Conservation (phyloP, 2,329 filamentous ascomycete genomes). For the Didymellaceae sp. region DNA sequence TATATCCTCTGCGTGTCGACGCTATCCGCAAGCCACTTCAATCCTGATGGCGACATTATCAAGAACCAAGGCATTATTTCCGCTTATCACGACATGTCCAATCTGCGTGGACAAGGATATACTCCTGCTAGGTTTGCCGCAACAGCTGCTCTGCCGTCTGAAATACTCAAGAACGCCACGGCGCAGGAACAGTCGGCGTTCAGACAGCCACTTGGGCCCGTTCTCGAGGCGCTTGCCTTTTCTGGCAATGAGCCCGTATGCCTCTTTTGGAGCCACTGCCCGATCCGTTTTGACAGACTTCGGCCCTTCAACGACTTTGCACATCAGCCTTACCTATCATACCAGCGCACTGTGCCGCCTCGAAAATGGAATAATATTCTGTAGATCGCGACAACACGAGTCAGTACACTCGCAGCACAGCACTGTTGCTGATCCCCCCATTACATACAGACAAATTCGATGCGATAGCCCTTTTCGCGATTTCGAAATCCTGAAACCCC, state of each 20-base stretch:
- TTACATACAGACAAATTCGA: background rate
- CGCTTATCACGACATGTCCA: too few relatives aligned
- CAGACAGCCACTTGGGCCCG: conserved; percentile 8
- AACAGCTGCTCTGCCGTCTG: background rate
- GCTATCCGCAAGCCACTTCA: too few relatives aligned
- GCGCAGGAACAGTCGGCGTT: conserved; percentile 8
- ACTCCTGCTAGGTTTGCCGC: too few relatives aligned
- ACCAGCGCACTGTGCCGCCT: background rate
- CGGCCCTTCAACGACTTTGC: conserved; percentile 7
- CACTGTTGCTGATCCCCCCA: background rate
- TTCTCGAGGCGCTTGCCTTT: background rate
- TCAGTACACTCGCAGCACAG: background rate
- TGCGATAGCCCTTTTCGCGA: background rate
- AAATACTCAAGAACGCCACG: conserved; percentile 1
- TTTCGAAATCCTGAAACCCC: conserved; percentile 1
- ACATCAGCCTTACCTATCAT: conserved; percentile 15
- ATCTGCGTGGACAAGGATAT: too few relatives aligned
- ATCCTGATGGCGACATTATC: too few relatives aligned
- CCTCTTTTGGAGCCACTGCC: background rate
- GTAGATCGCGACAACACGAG: background rate
- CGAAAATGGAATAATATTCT: background rate
- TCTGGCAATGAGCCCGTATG: background rate
- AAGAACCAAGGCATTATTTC: too few relatives aligned
- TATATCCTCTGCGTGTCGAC: too few relatives aligned
- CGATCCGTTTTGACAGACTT: conserved; percentile 7